These are phyloP conservation scores for Letharia columbiana DNA, from an alignment of 495 filamentous ascomycete genomes.

Conservation along the genomic window DNA sequence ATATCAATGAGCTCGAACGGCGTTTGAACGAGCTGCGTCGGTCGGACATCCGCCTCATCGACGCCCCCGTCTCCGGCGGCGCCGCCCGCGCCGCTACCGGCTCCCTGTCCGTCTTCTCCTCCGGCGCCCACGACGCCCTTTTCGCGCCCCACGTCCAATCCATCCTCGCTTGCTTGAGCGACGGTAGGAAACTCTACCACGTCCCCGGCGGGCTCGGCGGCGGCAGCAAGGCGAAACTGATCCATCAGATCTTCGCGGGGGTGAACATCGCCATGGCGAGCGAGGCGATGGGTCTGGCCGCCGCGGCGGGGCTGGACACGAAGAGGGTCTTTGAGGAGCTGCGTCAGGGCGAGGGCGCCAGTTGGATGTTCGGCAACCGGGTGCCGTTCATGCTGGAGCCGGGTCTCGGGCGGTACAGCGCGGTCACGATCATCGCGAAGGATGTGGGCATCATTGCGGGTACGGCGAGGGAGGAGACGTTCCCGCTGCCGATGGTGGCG, in stretches of 20 bases:
- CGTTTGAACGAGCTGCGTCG: slow-evolving; percentile 47
- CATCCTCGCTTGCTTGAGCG: slow-evolving; percentile 54
- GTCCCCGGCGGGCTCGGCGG: slow-evolving; percentile 65
- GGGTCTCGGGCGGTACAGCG: slow-evolving; percentile 42
- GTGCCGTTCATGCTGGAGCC: slow-evolving; percentile 59
- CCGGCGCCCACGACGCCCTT: slow-evolving; percentile 39
- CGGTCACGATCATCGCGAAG: slow-evolving; percentile 70
- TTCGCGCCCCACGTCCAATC: slow-evolving; percentile 50
- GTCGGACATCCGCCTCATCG: slow-evolving; percentile 59
- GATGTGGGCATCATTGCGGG: slow-evolving; percentile 73
- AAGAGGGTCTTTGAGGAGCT: slow-evolving; percentile 47
- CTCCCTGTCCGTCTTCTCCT: slow-evolving; percentile 73
- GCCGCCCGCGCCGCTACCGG: slow-evolving; percentile 63
- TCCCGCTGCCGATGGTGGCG: slow-evolving; percentile 62
- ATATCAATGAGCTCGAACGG: slow-evolving; percentile 50
- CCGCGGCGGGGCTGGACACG: slow-evolving; percentile 56
- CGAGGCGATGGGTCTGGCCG: slow-evolving; percentile 68
- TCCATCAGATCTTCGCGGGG: slow-evolving; percentile 72
- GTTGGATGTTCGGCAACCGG: slow-evolving; percentile 79
- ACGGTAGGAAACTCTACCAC: slow-evolving; percentile 53
- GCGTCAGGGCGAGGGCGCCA: slow-evolving; percentile 51
- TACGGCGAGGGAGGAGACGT: slow-evolving; percentile 49
- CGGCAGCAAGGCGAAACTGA: slow-evolving; percentile 84
- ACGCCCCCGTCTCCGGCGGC: slow-evolving; percentile 73
- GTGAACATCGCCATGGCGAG: slow-evolving; percentile 65